A percentile compares a stretch with the other conserved stretches of the same genome.
Evolutionary conservation across 768 basidiomycete genomes (phyloP).

Genomic region (Plicaturopsis crispa): DNA sequence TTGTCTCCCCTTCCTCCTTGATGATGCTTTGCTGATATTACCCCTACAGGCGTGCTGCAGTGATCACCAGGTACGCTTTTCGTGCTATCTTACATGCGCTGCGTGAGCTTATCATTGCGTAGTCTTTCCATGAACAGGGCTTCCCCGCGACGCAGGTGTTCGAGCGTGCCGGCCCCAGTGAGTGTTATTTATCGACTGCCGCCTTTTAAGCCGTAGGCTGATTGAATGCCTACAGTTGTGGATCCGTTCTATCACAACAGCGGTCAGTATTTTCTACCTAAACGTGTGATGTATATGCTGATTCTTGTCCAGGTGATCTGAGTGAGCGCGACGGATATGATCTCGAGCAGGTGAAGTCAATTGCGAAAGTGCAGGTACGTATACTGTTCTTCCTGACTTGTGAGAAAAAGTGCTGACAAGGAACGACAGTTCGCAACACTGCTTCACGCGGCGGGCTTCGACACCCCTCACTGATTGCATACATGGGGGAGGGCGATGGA

Average conservation of each 20-base stretch:
- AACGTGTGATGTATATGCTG: conserved; percentile 3
- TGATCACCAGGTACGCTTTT: conserved; percentile 64
- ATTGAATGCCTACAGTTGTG: conserved; percentile 42
- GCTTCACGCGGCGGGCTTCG: conserved; percentile 62
- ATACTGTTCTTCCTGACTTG: background rate
- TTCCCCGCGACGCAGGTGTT: conserved; percentile 86
- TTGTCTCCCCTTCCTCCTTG: conserved; percentile 2
- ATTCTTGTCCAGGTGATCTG: conserved; percentile 51
- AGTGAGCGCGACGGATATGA: conserved; percentile 78
- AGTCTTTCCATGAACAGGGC: conserved; percentile 79
- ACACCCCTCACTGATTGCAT: conserved; percentile 14
- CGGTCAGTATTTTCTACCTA: conserved; percentile 29
- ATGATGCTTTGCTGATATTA: background rate
- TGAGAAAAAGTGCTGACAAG: no score
- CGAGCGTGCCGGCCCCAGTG: conserved; percentile 74
- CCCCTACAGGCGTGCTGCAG: conserved; percentile 82
- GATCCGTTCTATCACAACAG: conserved; percentile 91
- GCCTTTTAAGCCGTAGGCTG: background rate
- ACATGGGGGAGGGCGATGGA: no score
- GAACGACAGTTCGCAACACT: conserved; percentile 66
- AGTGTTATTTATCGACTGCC: conserved; percentile 13
- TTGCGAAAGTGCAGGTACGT: conserved; percentile 80
- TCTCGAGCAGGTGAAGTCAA: conserved; percentile 71
- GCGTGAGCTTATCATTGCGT: conserved; percentile 2
- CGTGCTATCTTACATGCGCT: background rate